Percentiles rank a stretch among this genome's conserved stretches.
phyloP scores from a whole-genome alignment of 768 basidiomycete genomes.

The Porpolomopsis calyptriformis region DNA sequence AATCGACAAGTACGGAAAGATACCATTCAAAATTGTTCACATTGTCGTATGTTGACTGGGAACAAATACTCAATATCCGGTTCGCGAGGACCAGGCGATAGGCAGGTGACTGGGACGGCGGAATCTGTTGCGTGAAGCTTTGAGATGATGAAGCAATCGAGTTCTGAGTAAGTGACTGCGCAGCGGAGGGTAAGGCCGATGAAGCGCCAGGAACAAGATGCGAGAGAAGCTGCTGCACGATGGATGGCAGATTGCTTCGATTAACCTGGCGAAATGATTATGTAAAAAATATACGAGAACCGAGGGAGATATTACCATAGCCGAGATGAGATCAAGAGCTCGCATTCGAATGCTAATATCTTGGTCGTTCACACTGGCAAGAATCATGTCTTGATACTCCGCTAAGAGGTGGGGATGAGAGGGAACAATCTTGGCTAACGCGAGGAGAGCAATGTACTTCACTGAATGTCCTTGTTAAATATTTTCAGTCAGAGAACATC shows the following conservation, averaged over 20 bases:
- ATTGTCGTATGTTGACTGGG: slow-evolving; percentile 74
- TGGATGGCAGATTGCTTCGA: slow-evolving; percentile 72
- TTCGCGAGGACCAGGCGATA: slow-evolving; percentile 80
- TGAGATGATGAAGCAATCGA: slow-evolving; percentile 24
- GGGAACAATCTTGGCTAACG: slow-evolving; percentile 92
- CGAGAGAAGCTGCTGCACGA: slow-evolving; percentile 81
- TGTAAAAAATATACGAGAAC: background rate
- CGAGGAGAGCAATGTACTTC: slow-evolving; percentile 92
- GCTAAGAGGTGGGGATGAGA: slow-evolving; percentile 82
- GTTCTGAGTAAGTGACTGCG: slow-evolving; percentile 43
- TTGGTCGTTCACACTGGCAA: slow-evolving; percentile 81
- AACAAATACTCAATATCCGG: slow-evolving; percentile 78
- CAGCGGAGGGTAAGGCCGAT: slow-evolving; percentile 45
- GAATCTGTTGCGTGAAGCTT: slow-evolving; percentile 24
- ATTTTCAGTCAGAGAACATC: background rate
- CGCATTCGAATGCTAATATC: slow-evolving; percentile 96
- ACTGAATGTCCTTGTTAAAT: slow-evolving; percentile 38
- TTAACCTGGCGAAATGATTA: slow-evolving; percentile 49
- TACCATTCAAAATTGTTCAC: slow-evolving; percentile 97
- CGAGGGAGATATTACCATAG: slow-evolving; percentile 53
- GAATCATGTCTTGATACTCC: slow-evolving; percentile 84
- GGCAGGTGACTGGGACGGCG: slow-evolving; percentile 64
- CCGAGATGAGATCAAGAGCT: slow-evolving; percentile 85
- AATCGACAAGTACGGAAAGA: slow-evolving; percentile 85
- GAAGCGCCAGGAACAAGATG: slow-evolving; percentile 65